Evolutionary conservation across 2,329 filamentous ascomycete species (phyloP).

Genomic region (Harringtonia aguacate): DNA sequence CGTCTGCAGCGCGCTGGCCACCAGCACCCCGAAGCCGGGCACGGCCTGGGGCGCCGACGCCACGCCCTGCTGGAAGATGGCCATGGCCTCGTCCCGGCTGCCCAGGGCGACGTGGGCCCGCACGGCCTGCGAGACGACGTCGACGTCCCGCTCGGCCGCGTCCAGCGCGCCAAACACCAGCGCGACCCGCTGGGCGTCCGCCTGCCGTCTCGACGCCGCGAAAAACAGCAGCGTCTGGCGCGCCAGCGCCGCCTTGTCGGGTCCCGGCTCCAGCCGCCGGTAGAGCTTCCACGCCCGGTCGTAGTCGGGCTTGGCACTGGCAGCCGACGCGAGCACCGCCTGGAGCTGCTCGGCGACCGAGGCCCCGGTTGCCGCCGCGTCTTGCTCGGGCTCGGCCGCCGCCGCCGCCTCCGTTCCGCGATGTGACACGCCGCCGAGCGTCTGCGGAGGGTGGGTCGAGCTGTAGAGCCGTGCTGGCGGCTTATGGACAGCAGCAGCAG

Average conservation of each 20-base stretch:
- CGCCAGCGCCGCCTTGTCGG: conserved; percentile 17
- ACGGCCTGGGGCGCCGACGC: conserved; percentile 8
- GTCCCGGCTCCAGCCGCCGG: conserved; percentile 21
- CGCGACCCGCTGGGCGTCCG: conserved; percentile 34
- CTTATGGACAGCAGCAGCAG: neutral
- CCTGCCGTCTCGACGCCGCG: conserved; percentile 27
- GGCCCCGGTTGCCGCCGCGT: too few relatives aligned
- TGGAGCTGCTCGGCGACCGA: conserved; percentile 7
- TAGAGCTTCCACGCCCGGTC: conserved; percentile 35
- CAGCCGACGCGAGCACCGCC: neutral
- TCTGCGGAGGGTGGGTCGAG: conserved; percentile 10
- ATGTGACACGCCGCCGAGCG: too few relatives aligned
- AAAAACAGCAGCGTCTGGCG: conserved; percentile 29
- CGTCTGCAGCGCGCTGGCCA: conserved; percentile 27
- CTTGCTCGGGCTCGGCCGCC: too few relatives aligned
- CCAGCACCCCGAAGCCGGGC: conserved; percentile 32
- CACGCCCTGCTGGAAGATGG: conserved; percentile 28
- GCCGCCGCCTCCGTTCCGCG: too few relatives aligned
- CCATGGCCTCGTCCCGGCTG: conserved; percentile 26
- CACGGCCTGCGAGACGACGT: conserved; percentile 28
- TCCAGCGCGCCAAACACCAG: conserved; percentile 30
- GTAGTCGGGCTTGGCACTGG: conserved; percentile 15
- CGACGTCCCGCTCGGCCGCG: conserved; percentile 26
- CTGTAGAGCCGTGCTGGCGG: neutral
- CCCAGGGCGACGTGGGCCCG: conserved; percentile 29